phyloP scores from a whole-genome alignment of 306 rosid species.

The Mimosa pudica region DNA sequence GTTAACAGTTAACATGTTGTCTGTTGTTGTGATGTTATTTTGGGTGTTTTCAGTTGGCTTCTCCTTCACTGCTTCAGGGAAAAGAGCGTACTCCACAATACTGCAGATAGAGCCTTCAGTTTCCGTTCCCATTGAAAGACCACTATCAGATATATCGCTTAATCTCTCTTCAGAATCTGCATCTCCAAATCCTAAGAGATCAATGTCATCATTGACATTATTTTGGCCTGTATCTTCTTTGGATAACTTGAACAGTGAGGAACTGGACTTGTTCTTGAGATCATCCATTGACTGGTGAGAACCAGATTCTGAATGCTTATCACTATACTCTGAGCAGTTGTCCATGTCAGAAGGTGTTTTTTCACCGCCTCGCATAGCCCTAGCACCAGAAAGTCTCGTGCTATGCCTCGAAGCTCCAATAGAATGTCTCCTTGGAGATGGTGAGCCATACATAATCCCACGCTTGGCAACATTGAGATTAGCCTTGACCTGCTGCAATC shows the following conservation, averaged over 20 bases:
- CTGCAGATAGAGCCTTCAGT: constrained; percentile 91
- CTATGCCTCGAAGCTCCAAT: constrained; percentile 52
- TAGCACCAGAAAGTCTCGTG: constrained; percentile 47
- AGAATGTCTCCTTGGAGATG: constrained; percentile 77
- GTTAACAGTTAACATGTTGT: constrained; percentile 41
- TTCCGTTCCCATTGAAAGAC: constrained; percentile 99
- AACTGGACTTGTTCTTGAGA: constrained; percentile 56
- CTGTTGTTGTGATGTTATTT: constrained; percentile 33
- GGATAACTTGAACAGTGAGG: constrained; percentile 42
- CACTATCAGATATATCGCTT: constrained; percentile 99
- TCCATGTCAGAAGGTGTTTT: constrained; percentile 68
- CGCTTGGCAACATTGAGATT: constrained; percentile 55
- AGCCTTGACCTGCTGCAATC: constrained; percentile 61
- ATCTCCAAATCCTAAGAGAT: constrained; percentile 83
- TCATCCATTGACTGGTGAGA: constrained; percentile 76
- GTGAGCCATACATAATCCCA: constrained; percentile 55
- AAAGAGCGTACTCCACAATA: constrained; percentile 90
- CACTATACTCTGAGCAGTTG: constrained; percentile 75
- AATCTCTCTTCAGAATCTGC: constrained; percentile 94
- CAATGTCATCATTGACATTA: constrained; percentile 68
- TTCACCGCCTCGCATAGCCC: constrained; percentile 41
- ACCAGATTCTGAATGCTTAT: constrained; percentile 81
- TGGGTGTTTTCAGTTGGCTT: constrained; percentile 54
- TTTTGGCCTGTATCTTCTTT: constrained; percentile 50
- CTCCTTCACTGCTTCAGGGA: constrained; percentile 71